Conservation (phyloP, 805 yeast genomes). For the Kuraishia molischiana region DNA sequence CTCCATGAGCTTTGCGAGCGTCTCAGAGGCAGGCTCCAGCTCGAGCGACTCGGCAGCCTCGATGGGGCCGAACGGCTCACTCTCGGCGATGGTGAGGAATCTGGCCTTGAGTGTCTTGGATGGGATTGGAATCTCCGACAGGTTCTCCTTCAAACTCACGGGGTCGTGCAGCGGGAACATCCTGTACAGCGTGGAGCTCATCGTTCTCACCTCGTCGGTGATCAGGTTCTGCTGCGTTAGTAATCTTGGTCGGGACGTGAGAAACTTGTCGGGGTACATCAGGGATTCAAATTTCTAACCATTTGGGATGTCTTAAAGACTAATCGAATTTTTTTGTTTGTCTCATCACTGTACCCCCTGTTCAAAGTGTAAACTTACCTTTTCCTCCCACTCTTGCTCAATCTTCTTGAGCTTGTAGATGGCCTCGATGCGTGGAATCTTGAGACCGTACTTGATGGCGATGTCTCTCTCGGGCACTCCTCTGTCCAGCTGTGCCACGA, state of each 20-base stretch:
- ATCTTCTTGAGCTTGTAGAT: slow-evolving; percentile 56
- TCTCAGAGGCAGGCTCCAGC: slow-evolving; percentile 79
- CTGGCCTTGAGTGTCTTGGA: slow-evolving; percentile 71
- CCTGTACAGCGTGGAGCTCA: slow-evolving; percentile 55
- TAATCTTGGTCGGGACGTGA: slow-evolving; percentile 9
- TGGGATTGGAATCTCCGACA: slow-evolving; percentile 93
- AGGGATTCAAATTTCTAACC: slow-evolving; percentile 31
- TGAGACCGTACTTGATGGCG: slow-evolving; percentile 70
- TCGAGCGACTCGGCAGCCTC: slow-evolving; percentile 85
- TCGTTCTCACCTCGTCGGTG: slow-evolving; percentile 43
- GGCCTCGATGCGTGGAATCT: slow-evolving; percentile 87
- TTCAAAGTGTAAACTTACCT: slow-evolving; percentile 26
- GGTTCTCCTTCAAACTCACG: slow-evolving; percentile 49
- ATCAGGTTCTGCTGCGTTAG: slow-evolving; percentile 39
- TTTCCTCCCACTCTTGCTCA: slow-evolving; percentile 49
- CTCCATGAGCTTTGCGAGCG: slow-evolving; percentile 60
- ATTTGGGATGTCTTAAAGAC: slow-evolving; percentile 65
- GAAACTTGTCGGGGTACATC: no score
- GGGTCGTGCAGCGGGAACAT: slow-evolving; percentile 72
- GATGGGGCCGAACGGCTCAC: slow-evolving; percentile 90
- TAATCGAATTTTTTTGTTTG: slow-evolving; percentile 41
- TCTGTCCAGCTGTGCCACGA: slow-evolving; percentile 47
- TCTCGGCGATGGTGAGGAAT: slow-evolving; percentile 84
- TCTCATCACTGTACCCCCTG: neutral
- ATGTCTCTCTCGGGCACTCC: slow-evolving; percentile 58